A percentile compares a stretch with the other conserved stretches of the same genome.
phyloP scores from a whole-genome alignment of 768 basidiomycete species.

The Leccinum truebloodii region DNA sequence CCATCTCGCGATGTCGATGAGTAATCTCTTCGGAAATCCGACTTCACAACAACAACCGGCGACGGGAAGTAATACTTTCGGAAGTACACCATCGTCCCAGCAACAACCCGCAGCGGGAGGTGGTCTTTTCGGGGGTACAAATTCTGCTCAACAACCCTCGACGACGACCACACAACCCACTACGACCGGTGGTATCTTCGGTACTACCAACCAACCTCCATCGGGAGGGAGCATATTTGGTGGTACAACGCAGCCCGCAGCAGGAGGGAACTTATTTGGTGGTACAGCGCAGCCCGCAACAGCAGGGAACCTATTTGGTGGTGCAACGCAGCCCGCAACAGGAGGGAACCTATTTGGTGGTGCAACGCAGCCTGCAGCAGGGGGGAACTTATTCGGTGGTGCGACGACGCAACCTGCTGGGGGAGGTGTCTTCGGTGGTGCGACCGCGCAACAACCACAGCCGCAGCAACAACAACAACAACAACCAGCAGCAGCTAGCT shows the following conservation, averaged over 20 bases:
- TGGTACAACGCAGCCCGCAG: conserved; percentile 18
- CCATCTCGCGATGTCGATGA: conserved; percentile 18
- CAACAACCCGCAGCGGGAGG: conserved; percentile 23
- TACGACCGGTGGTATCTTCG: conserved; percentile 16
- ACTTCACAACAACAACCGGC: conserved; percentile 24
- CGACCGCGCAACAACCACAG: not conserved
- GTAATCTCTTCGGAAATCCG: conserved; percentile 27
- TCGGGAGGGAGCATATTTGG: conserved; percentile 25
- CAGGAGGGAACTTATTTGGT: conserved; percentile 20
- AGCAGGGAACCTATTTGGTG: conserved; percentile 24
- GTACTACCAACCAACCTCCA: conserved; percentile 9
- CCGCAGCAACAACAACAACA: not conserved
- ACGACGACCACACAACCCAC: conserved; percentile 16
- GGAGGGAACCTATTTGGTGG: conserved; percentile 25
- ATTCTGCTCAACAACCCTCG: conserved; percentile 15
- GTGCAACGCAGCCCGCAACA: conserved; percentile 17
- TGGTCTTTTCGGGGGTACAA: conserved; percentile 18
- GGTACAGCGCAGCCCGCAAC: conserved; percentile 18
- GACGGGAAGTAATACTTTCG: conserved; percentile 29
- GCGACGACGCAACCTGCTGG: conserved; percentile 25
- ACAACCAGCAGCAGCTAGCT: not conserved
- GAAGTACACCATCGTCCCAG: conserved; percentile 25
- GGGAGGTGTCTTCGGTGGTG: conserved; percentile 21
- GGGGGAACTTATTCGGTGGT: conserved; percentile 24
- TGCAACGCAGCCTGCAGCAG: conserved; percentile 19